Percentiles rank a stretch among this genome's conserved stretches.
phyloP scores from a whole-genome alignment of 345 rosid genomes.

The Barbarea vulgaris region DNA sequence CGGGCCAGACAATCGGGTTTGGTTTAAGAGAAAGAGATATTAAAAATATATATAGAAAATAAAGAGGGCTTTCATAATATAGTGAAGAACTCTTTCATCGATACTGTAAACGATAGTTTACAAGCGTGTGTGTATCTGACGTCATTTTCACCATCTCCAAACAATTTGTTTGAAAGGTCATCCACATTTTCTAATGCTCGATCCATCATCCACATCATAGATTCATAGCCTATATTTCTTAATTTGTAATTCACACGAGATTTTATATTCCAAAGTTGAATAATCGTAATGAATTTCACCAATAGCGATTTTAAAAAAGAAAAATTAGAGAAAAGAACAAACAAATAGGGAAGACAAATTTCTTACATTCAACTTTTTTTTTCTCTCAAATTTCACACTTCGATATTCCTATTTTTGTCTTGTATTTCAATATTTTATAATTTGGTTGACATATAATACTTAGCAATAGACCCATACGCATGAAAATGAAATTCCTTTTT shows the following conservation, averaged over 20 bases:
- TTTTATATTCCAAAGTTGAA: background rate
- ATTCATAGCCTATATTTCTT: background rate
- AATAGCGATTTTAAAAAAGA: background rate
- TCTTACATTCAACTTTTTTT: background rate
- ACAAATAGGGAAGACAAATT: constrained; percentile 2
- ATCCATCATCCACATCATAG: background rate
- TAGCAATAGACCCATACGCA: too few species aligned
- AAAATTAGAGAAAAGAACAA: background rate
- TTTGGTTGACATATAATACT: background rate
- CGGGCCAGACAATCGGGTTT: background rate
- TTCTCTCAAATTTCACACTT: background rate
- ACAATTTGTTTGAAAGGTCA: background rate
- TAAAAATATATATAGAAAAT: background rate
- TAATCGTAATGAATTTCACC: background rate
- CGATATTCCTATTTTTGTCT: background rate
- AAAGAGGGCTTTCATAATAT: background rate
- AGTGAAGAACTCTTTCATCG: background rate
- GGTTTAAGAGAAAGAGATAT: background rate
- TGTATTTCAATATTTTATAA: background rate
- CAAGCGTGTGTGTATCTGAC: background rate
- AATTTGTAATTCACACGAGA: background rate
- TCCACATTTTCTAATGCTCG: background rate
- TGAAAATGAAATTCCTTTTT: too few species aligned
- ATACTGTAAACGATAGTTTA: background rate
- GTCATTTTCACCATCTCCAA: background rate